Base-by-base conservation (phyloP, 2,329 filamentous ascomycete species). In the Atkinsonella hypoxylon region DNA sequence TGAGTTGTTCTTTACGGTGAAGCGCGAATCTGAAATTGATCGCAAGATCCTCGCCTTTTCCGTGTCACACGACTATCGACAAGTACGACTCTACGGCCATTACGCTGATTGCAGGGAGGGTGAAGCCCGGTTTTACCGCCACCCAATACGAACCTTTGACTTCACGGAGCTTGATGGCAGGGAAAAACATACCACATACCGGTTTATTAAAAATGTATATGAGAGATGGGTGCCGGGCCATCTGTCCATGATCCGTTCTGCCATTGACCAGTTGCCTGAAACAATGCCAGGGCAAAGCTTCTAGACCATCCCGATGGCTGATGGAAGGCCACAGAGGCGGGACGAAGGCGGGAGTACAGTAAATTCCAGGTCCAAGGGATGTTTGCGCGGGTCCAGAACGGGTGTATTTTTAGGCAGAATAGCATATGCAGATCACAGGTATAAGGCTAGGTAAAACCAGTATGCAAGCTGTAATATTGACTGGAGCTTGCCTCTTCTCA, bases 221-320 rank as follows among this genome's bases (percentile, higher is more conserved):
- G 34, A 50, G 5, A 9, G 40, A 10, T 54, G 49, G 52, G 46
- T 54, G 50, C 52, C 52, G 15, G 9, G 18, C 4, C 48, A 51
- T 46, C 46, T 51, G 13, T 42, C 31, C 18, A 51, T 31, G 30
- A 51, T 53, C 6, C 48, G 48, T 41, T 51, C 48, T 12, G 49
- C 47, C n/a, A 51, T 54, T 31, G 43, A 54, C 30, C 43, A 48
- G 43, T 12, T 54, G 30, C 52, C 52, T n/a, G n/a, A n/a, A n/a
- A n/a, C n/a, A n/a, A n/a, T n/a, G n/a, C n/a, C n/a, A n/a, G n/a
- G n/a, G n/a, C n/a, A n/a, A n/a, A n/a, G n/a, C n/a, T n/a, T n/a
- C n/a, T n/a, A n/a, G n/a, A n/a, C n/a, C n/a, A n/a, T n/a, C n/a
- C n/a, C n/a, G n/a, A n/a, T n/a, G n/a, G n/a, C n/a, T n/a, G n/a